Base-by-base conservation (phyloP, 352 stramenopile species). In the Phytophthora litchii region DNA sequence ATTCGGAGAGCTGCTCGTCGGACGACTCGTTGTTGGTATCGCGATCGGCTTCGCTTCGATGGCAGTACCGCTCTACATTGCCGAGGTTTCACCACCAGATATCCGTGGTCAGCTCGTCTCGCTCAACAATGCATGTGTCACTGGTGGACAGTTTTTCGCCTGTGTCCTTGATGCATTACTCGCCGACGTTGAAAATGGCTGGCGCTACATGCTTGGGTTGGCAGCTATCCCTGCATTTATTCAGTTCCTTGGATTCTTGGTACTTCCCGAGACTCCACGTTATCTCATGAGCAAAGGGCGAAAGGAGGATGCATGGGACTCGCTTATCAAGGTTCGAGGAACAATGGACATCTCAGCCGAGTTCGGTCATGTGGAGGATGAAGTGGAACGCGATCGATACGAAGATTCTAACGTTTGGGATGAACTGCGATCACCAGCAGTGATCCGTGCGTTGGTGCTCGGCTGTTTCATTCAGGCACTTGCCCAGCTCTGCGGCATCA, bases 121-220 rank as follows among this genome's bases (percentile, higher is more conserved):
- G 21, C 54, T 92, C 31, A 94, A 94, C 46, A 90, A 75, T n/a
- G 71, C 89, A 0, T 70, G 85, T 11, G 70, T 91, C 25, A 91
- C 82, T 0, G 82, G 85, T 25, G 85, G 85, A 9, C 82, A 94
- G 57, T 92, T 94, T 55, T 91, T 94, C 23, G 82, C 85, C 11
- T 83, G 67, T 16, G 47, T 94, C 6, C 58, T 91, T 7, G 76
- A 74, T 14, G 84, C 82, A 0, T 5, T 83, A 16, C 63, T 94
- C 10, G 88, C 75, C 31, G 23, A 56, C 25, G 64, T 80, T 3
- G 53, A 70, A 12, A 61, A 83, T 13, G 83, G 84, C 7, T 94
- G 86, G 83, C 70, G 86, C 13, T 92, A 86, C 53, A 93, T 95
- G 84, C 81, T 95, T 7, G 86, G 86, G 0, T 55, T 93, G 21